Evolutionary conservation across 495 filamentous ascomycete genomes (phyloP).

Genomic region (Trichodelitschia bisporula): DNA sequence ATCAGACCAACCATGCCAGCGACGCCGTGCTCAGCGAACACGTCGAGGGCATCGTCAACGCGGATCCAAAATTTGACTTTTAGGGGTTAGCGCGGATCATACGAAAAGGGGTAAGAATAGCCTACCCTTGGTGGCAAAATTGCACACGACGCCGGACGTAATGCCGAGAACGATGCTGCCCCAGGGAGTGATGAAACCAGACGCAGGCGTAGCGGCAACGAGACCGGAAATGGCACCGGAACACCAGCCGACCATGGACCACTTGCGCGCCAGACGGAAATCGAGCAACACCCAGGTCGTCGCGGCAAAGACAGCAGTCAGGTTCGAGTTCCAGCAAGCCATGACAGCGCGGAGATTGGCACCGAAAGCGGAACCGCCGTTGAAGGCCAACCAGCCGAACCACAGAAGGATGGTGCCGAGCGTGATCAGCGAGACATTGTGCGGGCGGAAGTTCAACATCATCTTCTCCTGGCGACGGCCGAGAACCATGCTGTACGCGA

Average conservation of each 20-base stretch:
- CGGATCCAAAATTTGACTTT: constrained; percentile 83
- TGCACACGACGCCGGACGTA: constrained; percentile 64
- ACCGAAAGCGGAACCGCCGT: constrained; percentile 91
- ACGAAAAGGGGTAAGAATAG: neutral
- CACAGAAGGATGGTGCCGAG: constrained; percentile 88
- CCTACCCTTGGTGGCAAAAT: constrained; percentile 74
- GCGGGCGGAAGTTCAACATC: constrained; percentile 74
- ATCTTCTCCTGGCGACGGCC: constrained; percentile 96
- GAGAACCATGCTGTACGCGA: constrained; percentile 88
- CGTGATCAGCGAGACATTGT: constrained; percentile 94
- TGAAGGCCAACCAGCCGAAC: constrained; percentile 98
- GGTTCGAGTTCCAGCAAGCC: constrained; percentile 93
- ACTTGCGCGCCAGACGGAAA: constrained; percentile 85
- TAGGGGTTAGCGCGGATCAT: constrained; percentile 4
- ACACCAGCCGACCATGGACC: constrained; percentile 98
- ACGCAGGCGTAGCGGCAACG: constrained; percentile 24
- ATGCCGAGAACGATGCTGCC: constrained; percentile 68
- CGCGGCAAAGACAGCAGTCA: constrained; percentile 71
- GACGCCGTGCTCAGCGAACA: constrained; percentile 93
- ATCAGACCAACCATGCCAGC: constrained; percentile 81
- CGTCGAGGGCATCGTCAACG: constrained; percentile 94
- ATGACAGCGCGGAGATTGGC: constrained; percentile 86
- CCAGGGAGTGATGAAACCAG: constrained; percentile 56
- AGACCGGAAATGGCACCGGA: constrained; percentile 38
- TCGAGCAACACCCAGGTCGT: constrained; percentile 84